A percentile compares a stretch with the other conserved stretches of the same genome.
phyloP scores from a whole-genome alignment of 768 basidiomycete species.

The Ramaria sp. region DNA sequence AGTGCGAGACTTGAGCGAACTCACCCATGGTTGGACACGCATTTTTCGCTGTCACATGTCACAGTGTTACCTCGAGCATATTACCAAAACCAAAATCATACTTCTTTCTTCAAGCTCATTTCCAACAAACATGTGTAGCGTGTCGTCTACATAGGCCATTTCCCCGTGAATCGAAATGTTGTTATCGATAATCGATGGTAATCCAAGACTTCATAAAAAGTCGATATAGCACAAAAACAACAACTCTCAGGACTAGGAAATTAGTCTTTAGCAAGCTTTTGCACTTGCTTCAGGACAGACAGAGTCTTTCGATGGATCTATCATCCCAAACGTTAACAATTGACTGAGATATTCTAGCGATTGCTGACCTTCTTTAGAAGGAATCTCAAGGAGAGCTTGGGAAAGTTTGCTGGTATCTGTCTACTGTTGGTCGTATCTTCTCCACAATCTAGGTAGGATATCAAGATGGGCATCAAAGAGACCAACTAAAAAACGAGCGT shows the following conservation, averaged over 20 bases:
- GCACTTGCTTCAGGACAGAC: conserved; percentile 89
- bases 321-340: conserved; percentile 6
- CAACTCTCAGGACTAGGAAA: neutral
- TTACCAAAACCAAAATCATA: too few species aligned
- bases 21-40: neutral
- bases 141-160: too few species aligned
- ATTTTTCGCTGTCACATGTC: neutral
- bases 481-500: conserved; percentile 36
- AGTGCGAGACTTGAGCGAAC: neutral
- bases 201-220: too few species aligned
- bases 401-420: conserved; percentile 92
- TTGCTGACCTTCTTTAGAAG: conserved; percentile 85
- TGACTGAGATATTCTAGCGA: neutral
- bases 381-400: conserved; percentile 95
- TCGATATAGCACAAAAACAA: neutral
- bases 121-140: too few species aligned
- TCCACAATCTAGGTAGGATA: conserved; percentile 67
- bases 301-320: conserved; percentile 94
- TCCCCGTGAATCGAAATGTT: too few species aligned
- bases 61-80: too few species aligned
- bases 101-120: too few species aligned
- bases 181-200: too few species aligned
- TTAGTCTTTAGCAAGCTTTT: conserved; percentile 92
- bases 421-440: conserved; percentile 90
- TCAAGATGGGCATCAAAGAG: neutral